A percentile compares a stretch with the other conserved stretches of the same genome.
These are phyloP conservation scores for Dissophora ornata DNA, from an alignment of 192 early-diverging fungal species.

Conservation along the genomic window DNA sequence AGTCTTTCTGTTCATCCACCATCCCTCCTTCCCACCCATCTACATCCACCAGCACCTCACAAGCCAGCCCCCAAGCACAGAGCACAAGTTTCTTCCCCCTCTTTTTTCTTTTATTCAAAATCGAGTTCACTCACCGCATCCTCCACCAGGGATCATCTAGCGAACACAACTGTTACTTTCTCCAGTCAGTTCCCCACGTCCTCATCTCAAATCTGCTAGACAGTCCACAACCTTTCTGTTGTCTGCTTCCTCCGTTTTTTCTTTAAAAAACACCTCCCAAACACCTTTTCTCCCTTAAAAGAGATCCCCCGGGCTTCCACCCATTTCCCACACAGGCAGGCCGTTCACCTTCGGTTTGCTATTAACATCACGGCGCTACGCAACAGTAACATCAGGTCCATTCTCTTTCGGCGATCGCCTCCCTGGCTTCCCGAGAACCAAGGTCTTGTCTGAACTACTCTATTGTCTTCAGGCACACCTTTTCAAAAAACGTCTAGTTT, in stretches of 20 bases:
- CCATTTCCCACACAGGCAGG: constrained; percentile 52
- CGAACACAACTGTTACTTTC: constrained; percentile 28
- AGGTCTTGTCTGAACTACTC: constrained; percentile 58
- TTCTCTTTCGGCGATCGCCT: constrained; percentile 58
- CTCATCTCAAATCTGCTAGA: constrained; percentile 36
- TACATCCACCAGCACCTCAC: constrained; percentile 27
- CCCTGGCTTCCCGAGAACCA: constrained; percentile 56
- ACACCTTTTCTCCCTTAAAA: constrained; percentile 43
- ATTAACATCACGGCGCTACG: constrained; percentile 60
- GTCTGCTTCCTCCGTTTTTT: constrained; percentile 37
- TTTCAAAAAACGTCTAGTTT: too few species aligned
- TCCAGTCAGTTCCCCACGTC: constrained; percentile 36
- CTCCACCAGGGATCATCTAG: constrained; percentile 33
- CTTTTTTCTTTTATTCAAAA: constrained; percentile 22
- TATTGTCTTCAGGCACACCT: constrained; percentile 54
- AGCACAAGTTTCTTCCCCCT: constrained; percentile 22
- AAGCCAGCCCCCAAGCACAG: neutral
- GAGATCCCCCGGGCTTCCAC: constrained; percentile 49
- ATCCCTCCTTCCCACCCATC: constrained; percentile 22
- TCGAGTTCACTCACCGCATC: constrained; percentile 17
- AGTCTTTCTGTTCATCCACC: constrained; percentile 27
- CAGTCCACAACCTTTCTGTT: constrained; percentile 50
- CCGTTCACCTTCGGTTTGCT: constrained; percentile 55
- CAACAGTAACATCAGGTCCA: constrained; percentile 52
- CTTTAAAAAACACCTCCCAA: constrained; percentile 35